Evolutionary conservation across 1,284 basidiomycete genomes (phyloP).

Genomic region (Cystobasidium slooffiae): DNA sequence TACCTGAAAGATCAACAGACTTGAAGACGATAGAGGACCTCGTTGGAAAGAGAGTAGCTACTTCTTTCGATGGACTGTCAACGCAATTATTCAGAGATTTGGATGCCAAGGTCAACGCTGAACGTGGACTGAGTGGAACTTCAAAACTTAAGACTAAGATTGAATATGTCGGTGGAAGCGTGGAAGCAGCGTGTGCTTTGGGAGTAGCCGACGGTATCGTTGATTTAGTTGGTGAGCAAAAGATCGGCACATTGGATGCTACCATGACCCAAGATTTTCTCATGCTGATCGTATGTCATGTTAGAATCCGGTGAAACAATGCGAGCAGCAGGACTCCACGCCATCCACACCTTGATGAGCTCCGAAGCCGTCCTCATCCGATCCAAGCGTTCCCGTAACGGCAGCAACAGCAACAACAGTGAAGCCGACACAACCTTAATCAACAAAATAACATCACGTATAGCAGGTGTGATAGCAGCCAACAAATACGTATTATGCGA

Average conservation of each 20-base stretch:
- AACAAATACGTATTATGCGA: conserved; percentile 84
- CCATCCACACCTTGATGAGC: conserved; percentile 83
- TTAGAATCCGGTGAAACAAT: conserved; percentile 98
- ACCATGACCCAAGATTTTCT: background rate
- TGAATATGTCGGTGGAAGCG: conserved; percentile 95
- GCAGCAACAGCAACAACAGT: conserved; percentile 52
- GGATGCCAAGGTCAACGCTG: conserved; percentile 63
- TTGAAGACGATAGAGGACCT: conserved; percentile 77
- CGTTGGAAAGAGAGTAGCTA: conserved; percentile 89
- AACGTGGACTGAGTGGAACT: conserved; percentile 60
- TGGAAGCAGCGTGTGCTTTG: conserved; percentile 95
- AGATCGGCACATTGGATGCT: background rate
- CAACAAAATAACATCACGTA: conserved; percentile 79
- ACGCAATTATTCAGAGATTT: conserved; percentile 76
- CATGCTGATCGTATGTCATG: conserved; percentile 8
- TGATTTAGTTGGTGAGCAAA: conserved; percentile 75
- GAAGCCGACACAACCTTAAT: conserved; percentile 62
- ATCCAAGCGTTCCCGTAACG: conserved; percentile 66
- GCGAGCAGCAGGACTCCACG: conserved; percentile 93
- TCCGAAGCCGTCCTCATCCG: conserved; percentile 95
- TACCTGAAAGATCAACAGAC: conserved; percentile 71
- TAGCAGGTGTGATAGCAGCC: conserved; percentile 91
- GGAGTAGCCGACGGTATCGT: conserved; percentile 96
- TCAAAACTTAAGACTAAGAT: conserved; percentile 67
- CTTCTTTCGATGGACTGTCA: conserved; percentile 87